phyloP scores from a whole-genome alignment of 768 basidiomycete genomes.

The Suillus plorans region DNA sequence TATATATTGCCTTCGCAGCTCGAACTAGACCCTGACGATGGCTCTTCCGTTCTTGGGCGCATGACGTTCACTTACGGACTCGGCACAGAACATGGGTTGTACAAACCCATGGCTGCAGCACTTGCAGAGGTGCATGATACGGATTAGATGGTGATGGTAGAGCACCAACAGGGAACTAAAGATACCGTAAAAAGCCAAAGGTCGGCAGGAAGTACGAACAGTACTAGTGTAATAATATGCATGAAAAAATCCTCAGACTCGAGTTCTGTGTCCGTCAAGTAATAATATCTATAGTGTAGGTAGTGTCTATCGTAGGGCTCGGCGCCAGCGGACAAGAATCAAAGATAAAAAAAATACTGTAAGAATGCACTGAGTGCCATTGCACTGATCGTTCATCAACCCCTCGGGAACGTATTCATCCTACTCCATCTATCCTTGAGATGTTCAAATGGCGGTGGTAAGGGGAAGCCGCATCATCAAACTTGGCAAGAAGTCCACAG shows the following conservation, averaged over 20 bases:
- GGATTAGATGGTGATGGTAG: neutral
- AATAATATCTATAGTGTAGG: neutral
- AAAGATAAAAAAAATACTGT: too few relatives aligned
- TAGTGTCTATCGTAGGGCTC: too few relatives aligned
- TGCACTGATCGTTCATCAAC: neutral
- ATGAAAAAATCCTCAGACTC: neutral
- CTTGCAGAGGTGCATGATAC: slow-evolving; percentile 21
- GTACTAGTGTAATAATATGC: neutral
- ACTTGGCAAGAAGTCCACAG: neutral
- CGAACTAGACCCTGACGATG: slow-evolving; percentile 24
- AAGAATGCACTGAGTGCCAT: neutral
- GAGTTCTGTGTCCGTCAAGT: neutral
- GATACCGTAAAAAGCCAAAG: neutral
- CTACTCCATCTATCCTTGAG: neutral
- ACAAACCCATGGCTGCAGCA: slow-evolving; percentile 41
- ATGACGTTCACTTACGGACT: slow-evolving; percentile 83
- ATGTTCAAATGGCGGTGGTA: neutral
- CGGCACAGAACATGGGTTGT: slow-evolving; percentile 79
- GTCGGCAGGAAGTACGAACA: neutral
- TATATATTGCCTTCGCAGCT: neutral
- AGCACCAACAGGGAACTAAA: neutral
- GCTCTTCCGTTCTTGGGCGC: slow-evolving; percentile 56
- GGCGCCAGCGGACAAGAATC: too few relatives aligned
- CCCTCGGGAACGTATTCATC: neutral
- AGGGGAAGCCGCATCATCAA: neutral